Evolutionary conservation across 2,329 filamentous ascomycete species (phyloP), one percentile per base, ranked within the genome.

Genomic region (Epichloe brachyelytri): DNA sequence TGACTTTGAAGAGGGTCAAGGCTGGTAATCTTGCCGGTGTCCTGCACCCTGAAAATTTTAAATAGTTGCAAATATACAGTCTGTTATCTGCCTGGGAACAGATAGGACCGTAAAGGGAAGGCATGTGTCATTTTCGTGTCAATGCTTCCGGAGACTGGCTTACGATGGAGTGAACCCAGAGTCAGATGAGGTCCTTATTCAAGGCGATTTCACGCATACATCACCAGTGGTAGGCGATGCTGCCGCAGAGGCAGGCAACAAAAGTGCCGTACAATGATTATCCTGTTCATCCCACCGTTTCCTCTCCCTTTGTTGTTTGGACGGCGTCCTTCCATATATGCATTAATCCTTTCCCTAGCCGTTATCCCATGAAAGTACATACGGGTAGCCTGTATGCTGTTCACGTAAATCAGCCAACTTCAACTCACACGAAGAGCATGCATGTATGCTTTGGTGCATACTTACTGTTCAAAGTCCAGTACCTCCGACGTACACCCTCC

Each of bases 401-500:
- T 41, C 37, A 34, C 36, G 36, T 17, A 30, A 7, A n/a, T 47
- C 36, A 47, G 45, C 10, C 36, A 47, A 38, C 19, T 15, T 39
- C 34, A n/a, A 30, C 36, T 39, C 20, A 14, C 4, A 22, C 45
- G n/a, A 14, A 46, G 20, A 8, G 7, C 38, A 40, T 40, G n/a
- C 14, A 19, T 19, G n/a, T 40, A 15, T 33, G n/a, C 19, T 11
- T 38, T 1, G 36, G 36, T 38, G 36, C 19, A 33, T 33, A 49
- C 52, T 54, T 50, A 54, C 52, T 82, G 54, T 88, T 80, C 49
- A 97, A 73, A 33, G 85, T 86, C 90, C 91, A 97, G 66, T 97
- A 97, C 53, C 86, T 82, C 60, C 90, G 80, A 63, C 85, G 80
- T 14, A 96, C 87, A 1, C 90, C 91, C 57, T 88, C 78, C 93